phyloP scores from a whole-genome alignment of 225 moss, liverwort and hornwort species.

The Marchantia polymorpha region DNA sequence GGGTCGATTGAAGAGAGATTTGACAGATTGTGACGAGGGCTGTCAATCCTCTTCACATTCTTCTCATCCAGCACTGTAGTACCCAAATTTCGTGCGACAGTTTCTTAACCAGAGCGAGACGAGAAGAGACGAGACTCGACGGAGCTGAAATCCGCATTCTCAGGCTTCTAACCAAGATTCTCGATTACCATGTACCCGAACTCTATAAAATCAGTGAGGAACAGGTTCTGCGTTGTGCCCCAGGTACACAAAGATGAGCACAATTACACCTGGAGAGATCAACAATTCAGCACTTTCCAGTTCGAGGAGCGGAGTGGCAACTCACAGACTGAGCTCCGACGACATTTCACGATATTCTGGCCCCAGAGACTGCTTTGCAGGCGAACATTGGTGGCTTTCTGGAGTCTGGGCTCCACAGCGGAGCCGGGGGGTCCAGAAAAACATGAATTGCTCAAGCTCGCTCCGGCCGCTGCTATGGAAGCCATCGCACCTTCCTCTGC shows the following conservation, averaged over 20 bases:
- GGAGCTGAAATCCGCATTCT: not conserved
- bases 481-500: conserved; percentile 1
- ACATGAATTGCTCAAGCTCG: conserved; percentile 1
- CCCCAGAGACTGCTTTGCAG: conserved; percentile 15
- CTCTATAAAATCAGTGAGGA: too few relatives aligned
- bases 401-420: not conserved
- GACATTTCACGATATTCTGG: not conserved
- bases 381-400: not conserved
- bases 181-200: too few relatives aligned
- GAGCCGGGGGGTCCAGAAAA: not conserved
- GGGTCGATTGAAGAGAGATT: too few relatives aligned
- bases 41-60: too few relatives aligned
- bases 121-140: too few relatives aligned
- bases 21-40: too few relatives aligned
- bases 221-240: too few relatives aligned
- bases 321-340: conserved; percentile 1
- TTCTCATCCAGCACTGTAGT: too few relatives aligned
- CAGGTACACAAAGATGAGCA: too few relatives aligned
- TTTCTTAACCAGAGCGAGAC: too few relatives aligned
- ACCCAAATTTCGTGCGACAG: too few relatives aligned
- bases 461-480: conserved; percentile 1
- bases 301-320: not conserved
- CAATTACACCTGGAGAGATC: not conserved
- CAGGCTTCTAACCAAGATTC: too few relatives aligned
- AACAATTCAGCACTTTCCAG: not conserved